phyloP scores from a whole-genome alignment of 306 rosid genomes.

The Quercus variabilis region DNA sequence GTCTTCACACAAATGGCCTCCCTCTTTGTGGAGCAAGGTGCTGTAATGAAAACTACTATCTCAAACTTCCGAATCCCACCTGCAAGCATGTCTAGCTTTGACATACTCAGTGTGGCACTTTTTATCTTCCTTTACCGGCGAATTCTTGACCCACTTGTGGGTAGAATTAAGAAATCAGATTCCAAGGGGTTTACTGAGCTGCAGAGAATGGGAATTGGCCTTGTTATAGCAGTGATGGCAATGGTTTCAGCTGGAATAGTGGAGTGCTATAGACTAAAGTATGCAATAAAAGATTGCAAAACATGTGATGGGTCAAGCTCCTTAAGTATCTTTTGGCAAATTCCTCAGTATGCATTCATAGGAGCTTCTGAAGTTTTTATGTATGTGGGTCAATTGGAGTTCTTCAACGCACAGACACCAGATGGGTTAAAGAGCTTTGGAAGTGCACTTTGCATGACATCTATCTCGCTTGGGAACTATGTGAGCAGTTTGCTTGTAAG shows the following conservation, averaged over 20 bases:
- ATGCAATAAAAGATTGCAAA: conserved; percentile 58
- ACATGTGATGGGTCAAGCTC: conserved; percentile 74
- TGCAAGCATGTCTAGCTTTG: conserved; percentile 99
- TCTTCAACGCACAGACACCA: conserved; percentile 97
- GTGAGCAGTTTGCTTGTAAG: conserved; percentile 89
- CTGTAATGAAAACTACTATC: conserved; percentile 82
- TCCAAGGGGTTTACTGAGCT: conserved; percentile 83
- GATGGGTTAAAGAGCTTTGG: conserved; percentile 97
- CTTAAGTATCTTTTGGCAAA: conserved; percentile 92
- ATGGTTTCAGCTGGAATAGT: conserved; percentile 96
- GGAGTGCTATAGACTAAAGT: conserved; percentile 79
- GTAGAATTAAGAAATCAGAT: conserved; percentile 58
- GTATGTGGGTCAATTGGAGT: conserved; percentile 97
- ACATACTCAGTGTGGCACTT: conserved; percentile 78
- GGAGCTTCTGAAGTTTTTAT: conserved; percentile 99
- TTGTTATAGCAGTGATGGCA: conserved; percentile 84
- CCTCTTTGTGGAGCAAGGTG: conserved; percentile 98
- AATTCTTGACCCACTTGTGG: conserved; percentile 76
- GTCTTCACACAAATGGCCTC: conserved; percentile 99
- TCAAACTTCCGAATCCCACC: conserved; percentile 79
- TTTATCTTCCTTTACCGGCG: conserved; percentile 89
- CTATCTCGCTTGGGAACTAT: conserved; percentile 94
- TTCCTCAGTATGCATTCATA: conserved; percentile 86
- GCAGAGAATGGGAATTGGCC: conserved; percentile 97
- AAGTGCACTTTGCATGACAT: conserved; percentile 97